Evolutionary conservation across 495 filamentous ascomycete species (phyloP), one percentile per base, ranked within the genome.

Genomic region (Amorphotheca resinae): DNA sequence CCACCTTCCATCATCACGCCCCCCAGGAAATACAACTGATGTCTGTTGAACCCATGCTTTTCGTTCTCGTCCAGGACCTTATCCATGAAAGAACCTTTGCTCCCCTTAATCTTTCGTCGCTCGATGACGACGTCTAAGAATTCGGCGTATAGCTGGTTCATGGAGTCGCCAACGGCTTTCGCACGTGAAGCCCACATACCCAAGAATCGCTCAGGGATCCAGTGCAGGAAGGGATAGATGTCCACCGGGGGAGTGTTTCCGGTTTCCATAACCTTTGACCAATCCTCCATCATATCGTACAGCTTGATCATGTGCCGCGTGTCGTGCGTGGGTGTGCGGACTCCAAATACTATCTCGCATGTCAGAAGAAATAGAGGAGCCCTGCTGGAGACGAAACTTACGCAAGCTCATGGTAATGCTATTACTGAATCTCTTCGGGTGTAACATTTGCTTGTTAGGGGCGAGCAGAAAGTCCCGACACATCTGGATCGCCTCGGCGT

Each of bases 1-100:
- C 76, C 77, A 8, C 69, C 77, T 18, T 69, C 63, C 25, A 77
- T 64, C 49, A 67, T 64, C 6, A 59, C 34, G 3, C 45, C 50
- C 8, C 64, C 47, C 1, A 70, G 40, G 37, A 66, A 66, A 17
- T 56, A 33, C 5, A 62, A 48, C 33, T 62, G 58, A 47, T 66
- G 57, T 15, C 59, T 47, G 33, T 56, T 55, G 33, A 69, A 59
- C 2, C 44, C 44, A 4, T 15, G 4, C 9, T 20, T n/a, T n/a
- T 52, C n/a, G 44, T 65, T 63, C 26, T 64, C 34, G 31, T 71
- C 61, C 9, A 71, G 54, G 23, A 75, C 58, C 9, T 37, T 22
- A 42, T 73, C 69, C 40, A 72, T 58, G 41, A 73, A 63, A n/a
- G 46, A 54, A 11, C 57, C 47, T 28, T 50, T 33, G 21, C 43